A percentile compares a stretch with the other conserved stretches of the same genome.
phyloP scores from a whole-genome alignment of 495 filamentous ascomycete genomes.

The Xylaria grammica region DNA sequence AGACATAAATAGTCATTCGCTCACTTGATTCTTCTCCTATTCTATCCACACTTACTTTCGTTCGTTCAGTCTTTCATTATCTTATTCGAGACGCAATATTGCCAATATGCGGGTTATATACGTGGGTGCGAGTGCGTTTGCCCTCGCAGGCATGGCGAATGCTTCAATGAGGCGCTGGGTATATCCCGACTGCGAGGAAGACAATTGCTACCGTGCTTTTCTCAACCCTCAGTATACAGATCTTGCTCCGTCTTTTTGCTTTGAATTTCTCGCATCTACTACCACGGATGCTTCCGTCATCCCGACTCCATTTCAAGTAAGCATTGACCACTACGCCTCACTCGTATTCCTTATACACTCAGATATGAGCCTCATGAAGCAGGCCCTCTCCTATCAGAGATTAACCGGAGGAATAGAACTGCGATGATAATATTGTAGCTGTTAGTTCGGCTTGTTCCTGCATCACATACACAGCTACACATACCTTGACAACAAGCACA shows the following conservation, averaged over 20 bases:
- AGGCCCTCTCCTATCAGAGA: not conserved
- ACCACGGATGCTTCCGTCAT: constrained; percentile 32
- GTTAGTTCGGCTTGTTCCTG: constrained; percentile 41
- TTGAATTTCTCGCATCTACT: constrained; percentile 29
- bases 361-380: not conserved
- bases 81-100: not conserved
- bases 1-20: not conserved
- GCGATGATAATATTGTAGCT: constrained; percentile 18
- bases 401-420: constrained; percentile 26
- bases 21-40: not conserved
- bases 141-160: constrained; percentile 3
- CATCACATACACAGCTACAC: constrained; percentile 32
- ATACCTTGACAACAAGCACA: constrained; percentile 5
- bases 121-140: not conserved
- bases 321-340: not conserved
- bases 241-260: constrained; percentile 29
- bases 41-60: not conserved
- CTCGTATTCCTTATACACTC: not conserved
- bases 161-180: constrained; percentile 6
- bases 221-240: constrained; percentile 29
- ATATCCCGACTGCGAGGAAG: constrained; percentile 25
- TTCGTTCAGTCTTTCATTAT: not conserved
- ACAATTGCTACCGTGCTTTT: constrained; percentile 39
- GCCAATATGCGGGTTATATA: constrained; percentile 9
- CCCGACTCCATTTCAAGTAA: constrained; percentile 30